Base-by-base conservation (phyloP, 768 basidiomycete genomes). In the Amylocystis lapponica region DNA sequence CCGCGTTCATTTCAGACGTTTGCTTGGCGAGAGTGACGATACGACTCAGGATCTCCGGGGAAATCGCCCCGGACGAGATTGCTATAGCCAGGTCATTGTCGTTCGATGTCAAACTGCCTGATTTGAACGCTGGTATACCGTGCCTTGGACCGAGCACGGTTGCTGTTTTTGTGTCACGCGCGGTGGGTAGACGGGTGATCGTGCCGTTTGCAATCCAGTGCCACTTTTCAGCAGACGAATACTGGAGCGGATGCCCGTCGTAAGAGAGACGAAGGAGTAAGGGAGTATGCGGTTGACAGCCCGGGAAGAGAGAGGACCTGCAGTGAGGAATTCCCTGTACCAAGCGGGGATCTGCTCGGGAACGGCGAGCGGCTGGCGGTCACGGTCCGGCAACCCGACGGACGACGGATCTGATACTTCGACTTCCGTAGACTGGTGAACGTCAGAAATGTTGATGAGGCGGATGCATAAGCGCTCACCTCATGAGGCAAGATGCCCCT, bases 191-290 rank as follows among this genome's bases (percentile, higher is more conserved):
- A n/a, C 67, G 69, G 14, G 48, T 46, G 14, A 70, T 49, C 16
- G 59, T 41, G 1, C 59, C 64, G 21, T 58, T 63, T 17, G 51
- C 53, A 21, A 72, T 19, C 52, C 74, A 80, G 58, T 86, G 79
- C 91, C 92, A 97, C 9, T 78, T 73, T 25, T 83, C 72, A 17
- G 71, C 62, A 4, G 58, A 46, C 20, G 69, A 69, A 48, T 76
- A 83, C 9, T 60, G 68, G 29, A 94, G 56, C 2, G 86, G 83
- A 47, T 74, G 60, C 0, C 74, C 76, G 32, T 83, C 72, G 49
- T 74, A 87, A 0, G 77, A 69, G 3, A 87, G 46, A 29, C 67
- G 72, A 10, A 95, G 70, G 12, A 95, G 67, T 1, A 81, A 66
- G 91, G 92, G 2, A 92, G 58, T 29, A 79, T 65, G 25, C 74